phyloP scores from a whole-genome alignment of 108 stramenopile genomes.

The Nitzschia inconspicua region DNA sequence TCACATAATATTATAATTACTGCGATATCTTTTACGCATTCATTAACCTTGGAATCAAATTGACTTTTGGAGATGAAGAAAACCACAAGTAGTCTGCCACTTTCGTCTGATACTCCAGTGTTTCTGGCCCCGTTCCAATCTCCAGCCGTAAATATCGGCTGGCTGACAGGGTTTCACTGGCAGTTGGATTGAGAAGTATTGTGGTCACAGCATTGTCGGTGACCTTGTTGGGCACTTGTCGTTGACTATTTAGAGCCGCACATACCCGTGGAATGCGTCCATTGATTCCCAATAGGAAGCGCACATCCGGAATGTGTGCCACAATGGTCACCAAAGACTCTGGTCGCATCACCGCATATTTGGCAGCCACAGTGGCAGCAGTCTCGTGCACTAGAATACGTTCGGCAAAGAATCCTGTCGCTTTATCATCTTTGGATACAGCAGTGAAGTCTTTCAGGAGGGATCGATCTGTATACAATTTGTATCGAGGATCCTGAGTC shows the following conservation, averaged over 20 bases:
- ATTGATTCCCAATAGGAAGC: constrained; percentile 72
- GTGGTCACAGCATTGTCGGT: constrained; percentile 75
- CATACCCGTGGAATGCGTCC: constrained; percentile 73
- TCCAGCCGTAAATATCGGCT: constrained; percentile 67
- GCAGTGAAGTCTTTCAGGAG: constrained; percentile 71
- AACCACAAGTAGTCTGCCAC: constrained; percentile 86
- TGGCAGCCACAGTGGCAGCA: constrained; percentile 54
- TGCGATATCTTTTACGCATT: constrained; percentile 46
- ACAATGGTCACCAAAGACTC: constrained; percentile 57
- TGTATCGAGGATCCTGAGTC: constrained; percentile 71
- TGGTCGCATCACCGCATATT: constrained; percentile 50
- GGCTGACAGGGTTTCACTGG: constrained; percentile 66
- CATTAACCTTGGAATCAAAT: constrained; percentile 79
- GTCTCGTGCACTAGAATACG: constrained; percentile 79
- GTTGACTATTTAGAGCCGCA: constrained; percentile 4
- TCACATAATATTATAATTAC: too few relatives aligned
- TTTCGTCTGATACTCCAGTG: constrained; percentile 72
- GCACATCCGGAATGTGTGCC: constrained; percentile 61
- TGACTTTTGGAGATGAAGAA: constrained; percentile 80
- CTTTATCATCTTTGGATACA: constrained; percentile 29
- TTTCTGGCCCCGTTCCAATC: constrained; percentile 77
- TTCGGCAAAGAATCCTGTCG: constrained; percentile 69
- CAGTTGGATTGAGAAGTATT: constrained; percentile 77
- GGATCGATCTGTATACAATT: constrained; percentile 75
- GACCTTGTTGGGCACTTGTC: constrained; percentile 30